These are phyloP conservation scores for Pelargonium fulgidum DNA, from an alignment of 441 rosid species.

Conservation along the genomic window DNA sequence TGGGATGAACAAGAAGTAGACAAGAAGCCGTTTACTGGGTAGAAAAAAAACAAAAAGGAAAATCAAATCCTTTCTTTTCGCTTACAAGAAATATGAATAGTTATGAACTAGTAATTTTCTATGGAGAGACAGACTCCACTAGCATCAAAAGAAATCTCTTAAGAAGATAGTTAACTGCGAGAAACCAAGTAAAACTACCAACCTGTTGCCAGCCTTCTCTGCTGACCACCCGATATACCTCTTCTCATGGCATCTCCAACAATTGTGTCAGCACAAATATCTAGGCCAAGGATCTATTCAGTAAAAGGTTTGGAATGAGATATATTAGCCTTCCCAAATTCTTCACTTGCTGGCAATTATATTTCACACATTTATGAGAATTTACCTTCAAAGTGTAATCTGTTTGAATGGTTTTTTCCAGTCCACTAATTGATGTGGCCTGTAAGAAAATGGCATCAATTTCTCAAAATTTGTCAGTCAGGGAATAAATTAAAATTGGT, in stretches of 20 bases:
- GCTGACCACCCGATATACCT: conserved; percentile 75
- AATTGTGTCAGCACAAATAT: conserved; percentile 47
- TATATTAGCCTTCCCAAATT: too few relatives aligned
- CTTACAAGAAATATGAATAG: too few relatives aligned
- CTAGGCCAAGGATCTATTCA: conserved; percentile 59
- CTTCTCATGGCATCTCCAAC: conserved; percentile 48
- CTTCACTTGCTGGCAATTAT: neutral
- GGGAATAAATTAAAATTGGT: neutral
- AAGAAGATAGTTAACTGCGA: too few relatives aligned
- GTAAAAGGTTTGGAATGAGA: too few relatives aligned
- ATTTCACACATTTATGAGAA: neutral
- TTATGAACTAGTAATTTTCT: too few relatives aligned
- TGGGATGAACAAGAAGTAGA: too few relatives aligned
- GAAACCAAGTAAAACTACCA: too few relatives aligned
- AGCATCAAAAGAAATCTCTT: too few relatives aligned
- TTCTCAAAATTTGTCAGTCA: neutral
- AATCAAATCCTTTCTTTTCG: too few relatives aligned
- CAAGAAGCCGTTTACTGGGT: too few relatives aligned
- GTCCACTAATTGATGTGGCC: conserved; percentile 60
- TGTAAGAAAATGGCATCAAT: conserved; percentile 18
- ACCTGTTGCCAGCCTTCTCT: conserved; percentile 54
- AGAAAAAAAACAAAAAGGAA: too few relatives aligned
- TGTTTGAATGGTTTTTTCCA: conserved; percentile 51
- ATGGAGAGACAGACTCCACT: too few relatives aligned
- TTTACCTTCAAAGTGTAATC: conserved; percentile 68